A percentile compares a stretch with the other conserved stretches of the same genome.
Conservation (phyloP, 129 eudicot species). For the Centaurea solstitialis region DNA sequence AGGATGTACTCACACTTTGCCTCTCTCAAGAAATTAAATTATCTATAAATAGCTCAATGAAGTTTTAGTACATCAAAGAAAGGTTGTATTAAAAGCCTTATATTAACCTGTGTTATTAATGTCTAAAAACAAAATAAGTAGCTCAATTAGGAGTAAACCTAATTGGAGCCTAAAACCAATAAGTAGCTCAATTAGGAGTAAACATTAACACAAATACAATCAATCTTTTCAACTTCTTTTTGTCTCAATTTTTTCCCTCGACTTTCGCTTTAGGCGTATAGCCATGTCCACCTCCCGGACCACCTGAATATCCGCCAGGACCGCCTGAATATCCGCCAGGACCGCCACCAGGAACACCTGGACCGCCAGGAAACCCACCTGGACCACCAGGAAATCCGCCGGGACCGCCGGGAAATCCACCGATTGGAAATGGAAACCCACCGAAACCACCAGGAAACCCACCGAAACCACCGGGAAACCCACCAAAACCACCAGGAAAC, state of each 20-base stretch:
- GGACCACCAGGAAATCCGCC: neutral
- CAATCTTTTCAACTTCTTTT: constrained; percentile 8
- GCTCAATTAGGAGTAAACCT: neutral
- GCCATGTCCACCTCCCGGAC: neutral
- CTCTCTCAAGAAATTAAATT: neutral
- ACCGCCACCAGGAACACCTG: neutral
- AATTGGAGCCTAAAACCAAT: neutral
- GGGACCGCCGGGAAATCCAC: neutral
- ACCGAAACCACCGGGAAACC: neutral
- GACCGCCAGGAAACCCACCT: too few species aligned
- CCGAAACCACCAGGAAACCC: too few species aligned
- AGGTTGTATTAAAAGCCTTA: neutral
- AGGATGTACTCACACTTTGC: neutral
- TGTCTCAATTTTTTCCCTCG: neutral
- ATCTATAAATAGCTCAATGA: neutral
- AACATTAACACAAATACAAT: neutral
- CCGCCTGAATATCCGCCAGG: neutral
- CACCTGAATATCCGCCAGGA: neutral
- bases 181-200: constrained; percentile 5
- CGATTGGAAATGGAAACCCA: too few species aligned
- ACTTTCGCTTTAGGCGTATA: neutral
- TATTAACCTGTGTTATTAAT: neutral
- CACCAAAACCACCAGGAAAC: neutral
- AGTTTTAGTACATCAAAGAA: neutral
- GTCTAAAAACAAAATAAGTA: neutral